Evolutionary conservation across 768 basidiomycete genomes (phyloP).

Genomic region (Coprinellus micaceus): DNA sequence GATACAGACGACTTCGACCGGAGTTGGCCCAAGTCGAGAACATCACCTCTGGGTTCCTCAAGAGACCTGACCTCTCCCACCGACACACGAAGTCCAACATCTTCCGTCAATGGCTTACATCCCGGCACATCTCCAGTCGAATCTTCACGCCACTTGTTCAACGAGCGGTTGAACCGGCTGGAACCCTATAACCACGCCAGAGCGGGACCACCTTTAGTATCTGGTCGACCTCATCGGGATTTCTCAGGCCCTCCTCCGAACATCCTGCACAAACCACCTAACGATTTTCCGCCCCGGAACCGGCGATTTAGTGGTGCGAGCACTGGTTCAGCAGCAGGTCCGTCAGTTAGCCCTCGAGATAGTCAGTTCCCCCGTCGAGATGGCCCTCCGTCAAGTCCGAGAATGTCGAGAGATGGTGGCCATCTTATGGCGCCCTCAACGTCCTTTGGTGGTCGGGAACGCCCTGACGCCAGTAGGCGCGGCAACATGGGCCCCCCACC

Average conservation of each 20-base stretch:
- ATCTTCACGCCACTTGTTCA: slow-evolving; percentile 80
- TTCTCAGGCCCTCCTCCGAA: slow-evolving; percentile 16
- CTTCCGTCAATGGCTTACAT: slow-evolving; percentile 33
- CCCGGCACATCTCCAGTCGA: slow-evolving; percentile 47
- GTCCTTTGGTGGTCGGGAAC: slow-evolving; percentile 23
- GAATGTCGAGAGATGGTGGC: slow-evolving; percentile 28
- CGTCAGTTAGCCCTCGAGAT: slow-evolving; percentile 21
- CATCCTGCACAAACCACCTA: slow-evolving; percentile 56
- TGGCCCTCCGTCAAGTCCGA: slow-evolving; percentile 36
- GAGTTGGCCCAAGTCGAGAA: slow-evolving; percentile 82
- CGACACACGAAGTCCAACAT: slow-evolving; percentile 17
- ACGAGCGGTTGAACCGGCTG: slow-evolving; percentile 86
- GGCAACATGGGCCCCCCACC: slow-evolving; percentile 53
- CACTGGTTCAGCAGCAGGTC: slow-evolving; percentile 20
- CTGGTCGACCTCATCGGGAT: background rate
- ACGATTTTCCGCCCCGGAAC: slow-evolving; percentile 26
- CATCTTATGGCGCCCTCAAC: slow-evolving; percentile 18
- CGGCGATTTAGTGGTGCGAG: slow-evolving; percentile 34
- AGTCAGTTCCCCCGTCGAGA: slow-evolving; percentile 31
- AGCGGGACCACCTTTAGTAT: slow-evolving; percentile 31
- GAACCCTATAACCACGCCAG: slow-evolving; percentile 73
- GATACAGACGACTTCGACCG: slow-evolving; percentile 95
- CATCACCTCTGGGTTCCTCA: slow-evolving; percentile 40
- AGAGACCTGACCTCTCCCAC: slow-evolving; percentile 35
- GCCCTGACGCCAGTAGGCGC: slow-evolving; percentile 39